Evolutionary conservation across 2,329 filamentous ascomycete genomes (phyloP), one percentile per base, ranked within the genome.

Genomic region (Fusarium sp.): DNA sequence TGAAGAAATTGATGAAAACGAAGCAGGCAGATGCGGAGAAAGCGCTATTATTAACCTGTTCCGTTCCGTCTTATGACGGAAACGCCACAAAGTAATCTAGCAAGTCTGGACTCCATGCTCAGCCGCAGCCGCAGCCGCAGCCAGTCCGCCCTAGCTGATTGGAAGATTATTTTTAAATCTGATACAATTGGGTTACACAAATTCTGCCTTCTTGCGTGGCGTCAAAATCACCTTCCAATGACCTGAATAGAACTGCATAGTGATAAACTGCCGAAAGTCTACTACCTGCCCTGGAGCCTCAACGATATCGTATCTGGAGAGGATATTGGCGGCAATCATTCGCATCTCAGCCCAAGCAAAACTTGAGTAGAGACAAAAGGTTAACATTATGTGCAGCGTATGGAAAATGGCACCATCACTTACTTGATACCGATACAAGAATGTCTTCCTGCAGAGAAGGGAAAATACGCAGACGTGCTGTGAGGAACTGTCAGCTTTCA

Each of bases 281-380:
- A 54, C 38, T 9, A 32, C 1, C 3, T 54, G 52, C 1, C n/a
- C 52, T 2, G 15, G 37, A 2, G 33, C 37, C 15, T 54, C 52
- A 18, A 20, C 6, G 9, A 54, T 8, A 6, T 54, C 52, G 14
- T 54, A 54, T 54, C 52, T 32, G 6, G 52, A 32, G 3, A 44
- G 52, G 18, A 54, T 5, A 12, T 54, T 54, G 11, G 37, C 52
- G 6, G 37, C 37, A 26, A 54, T 44, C 52, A 54, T 54, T 23
- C 52, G 23, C 52, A 54, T 54, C 15, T 54, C 52, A 1, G 52
- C 52, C 52, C 52, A 54, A 5, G 52, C 52, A 23, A 54, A 54
- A 7, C 50, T 54, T 6, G 5, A 20, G 20, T 35, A 18, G 3
- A 7, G 8, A 8, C 7, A 10, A 6, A 54, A 6, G 3, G 13